These are phyloP conservation scores for Wallacemonas rigidus DNA, from an alignment of 208 protist genomes.

Conservation along the genomic window DNA sequence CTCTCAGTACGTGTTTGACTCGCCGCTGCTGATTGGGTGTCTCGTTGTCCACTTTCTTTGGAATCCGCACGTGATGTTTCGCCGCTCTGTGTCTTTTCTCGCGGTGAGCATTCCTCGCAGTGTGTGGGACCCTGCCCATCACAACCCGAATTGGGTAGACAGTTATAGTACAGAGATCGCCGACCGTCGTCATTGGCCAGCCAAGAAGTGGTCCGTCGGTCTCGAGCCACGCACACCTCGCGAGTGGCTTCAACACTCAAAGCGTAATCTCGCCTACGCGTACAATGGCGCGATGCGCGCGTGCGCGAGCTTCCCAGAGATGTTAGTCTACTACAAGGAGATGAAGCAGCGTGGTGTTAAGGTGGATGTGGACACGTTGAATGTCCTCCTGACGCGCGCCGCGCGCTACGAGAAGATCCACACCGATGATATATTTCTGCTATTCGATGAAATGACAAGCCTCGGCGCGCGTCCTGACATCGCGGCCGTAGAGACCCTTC, in stretches of 20 bases:
- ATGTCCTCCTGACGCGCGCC: constrained; percentile 80
- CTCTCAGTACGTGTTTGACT: too few species aligned
- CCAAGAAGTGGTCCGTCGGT: constrained; percentile 82
- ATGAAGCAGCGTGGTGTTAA: constrained; percentile 91
- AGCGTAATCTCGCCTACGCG: constrained; percentile 86
- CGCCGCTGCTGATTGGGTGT: too few species aligned
- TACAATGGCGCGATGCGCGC: constrained; percentile 90
- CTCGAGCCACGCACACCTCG: constrained; percentile 83
- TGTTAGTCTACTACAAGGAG: constrained; percentile 88
- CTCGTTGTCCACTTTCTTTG: too few species aligned
- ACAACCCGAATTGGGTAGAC: constrained; percentile 87
- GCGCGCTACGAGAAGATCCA: constrained; percentile 84
- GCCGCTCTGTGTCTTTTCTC: constrained; percentile 30
- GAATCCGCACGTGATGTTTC: constrained; percentile 28
- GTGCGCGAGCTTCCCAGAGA: constrained; percentile 81
- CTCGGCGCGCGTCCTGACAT: constrained; percentile 82
- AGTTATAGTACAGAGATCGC: constrained; percentile 77
- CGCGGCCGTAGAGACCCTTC: constrained; percentile 75
- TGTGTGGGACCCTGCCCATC: constrained; percentile 83
- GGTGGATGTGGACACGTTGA: constrained; percentile 90
- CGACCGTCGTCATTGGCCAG: constrained; percentile 82
- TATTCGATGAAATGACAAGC: constrained; percentile 79
- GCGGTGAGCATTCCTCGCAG: constrained; percentile 74
- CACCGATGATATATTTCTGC: constrained; percentile 80
- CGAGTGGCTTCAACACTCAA: constrained; percentile 80